Evolutionary conservation across 306 rosid genomes (phyloP), one percentile per base, ranked within the genome.

Genomic region (Pyrus bretschneideri): DNA sequence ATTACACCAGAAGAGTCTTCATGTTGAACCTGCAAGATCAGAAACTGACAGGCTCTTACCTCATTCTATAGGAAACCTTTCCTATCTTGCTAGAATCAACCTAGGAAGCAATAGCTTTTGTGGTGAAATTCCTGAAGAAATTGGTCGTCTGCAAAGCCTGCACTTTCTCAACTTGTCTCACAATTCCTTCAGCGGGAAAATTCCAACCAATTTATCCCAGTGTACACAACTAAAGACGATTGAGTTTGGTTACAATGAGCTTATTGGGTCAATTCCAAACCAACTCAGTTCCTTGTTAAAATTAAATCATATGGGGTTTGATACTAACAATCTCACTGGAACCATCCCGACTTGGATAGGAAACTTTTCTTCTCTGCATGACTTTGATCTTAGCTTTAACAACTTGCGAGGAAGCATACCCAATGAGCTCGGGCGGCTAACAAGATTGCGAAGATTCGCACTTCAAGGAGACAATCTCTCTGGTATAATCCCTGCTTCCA

Each of bases 381-480:
- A 0, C 0, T 49, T 49, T 0, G 55, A 49, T 15, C 1, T 49
- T 49, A 6, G 40, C 40, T 6, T 0, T 35, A 49, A 49, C 55
- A 49, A 49, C 0, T 49, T 49, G 0, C 21, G 2, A 49, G 21
- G 55, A 15, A 49, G 55, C 55, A 49, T 49, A 49, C 55, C 55
- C 21, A 49, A 49, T 15, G 55, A 0, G 3, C 55, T 49, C 1
- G 55, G 55, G 21, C 8, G 8, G 55, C 21, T 49, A 49, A 49
- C 8, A 49, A 49, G 55, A 15, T 4, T 49, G 55, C 55, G 0
- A 49, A 5, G 1, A 14, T 14, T 49, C 19, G 0, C 0, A 15
- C 21, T 49, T 49, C 1, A 1, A 5, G 1, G 0, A 4, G 0
- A 15, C 55, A 49, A 49, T 49, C 21, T 49, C 55, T 49, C 21